phyloP scores from a whole-genome alignment of 768 basidiomycete genomes.

The Hygrocybe coccinea region DNA sequence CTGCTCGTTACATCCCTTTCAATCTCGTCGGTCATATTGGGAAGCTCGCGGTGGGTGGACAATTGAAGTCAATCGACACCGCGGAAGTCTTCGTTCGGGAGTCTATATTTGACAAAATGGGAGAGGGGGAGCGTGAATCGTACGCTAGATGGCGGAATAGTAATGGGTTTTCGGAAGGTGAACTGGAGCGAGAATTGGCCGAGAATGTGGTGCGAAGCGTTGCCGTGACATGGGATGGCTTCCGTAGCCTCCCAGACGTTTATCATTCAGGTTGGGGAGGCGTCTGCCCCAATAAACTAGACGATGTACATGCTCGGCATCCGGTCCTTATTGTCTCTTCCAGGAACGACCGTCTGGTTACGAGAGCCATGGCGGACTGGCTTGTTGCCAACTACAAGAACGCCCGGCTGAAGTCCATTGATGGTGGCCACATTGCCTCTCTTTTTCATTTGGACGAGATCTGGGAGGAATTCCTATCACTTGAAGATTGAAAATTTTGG shows the following conservation, averaged over 20 bases:
- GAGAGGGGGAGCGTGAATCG: constrained; percentile 36
- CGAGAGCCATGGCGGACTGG: constrained; percentile 44
- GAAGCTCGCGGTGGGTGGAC: constrained; percentile 26
- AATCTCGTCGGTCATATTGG: constrained; percentile 32
- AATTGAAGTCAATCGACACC: constrained; percentile 35
- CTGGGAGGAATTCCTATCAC: constrained; percentile 37
- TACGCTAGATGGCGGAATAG: constrained; percentile 41
- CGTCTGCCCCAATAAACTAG: constrained; percentile 38
- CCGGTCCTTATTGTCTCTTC: constrained; percentile 44
- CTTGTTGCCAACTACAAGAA: constrained; percentile 45
- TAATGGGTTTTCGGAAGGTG: constrained; percentile 38
- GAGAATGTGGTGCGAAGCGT: constrained; percentile 44
- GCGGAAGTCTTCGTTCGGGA: constrained; percentile 41
- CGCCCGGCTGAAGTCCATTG: constrained; percentile 35
- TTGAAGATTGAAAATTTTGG: no score
- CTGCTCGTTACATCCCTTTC: constrained; percentile 39
- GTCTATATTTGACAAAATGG: constrained; percentile 32
- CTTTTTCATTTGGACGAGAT: constrained; percentile 44
- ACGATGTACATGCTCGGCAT: constrained; percentile 41
- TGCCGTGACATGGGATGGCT: constrained; percentile 48
- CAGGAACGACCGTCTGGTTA: constrained; percentile 39
- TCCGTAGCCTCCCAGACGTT: constrained; percentile 38
- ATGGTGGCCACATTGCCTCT: constrained; percentile 47
- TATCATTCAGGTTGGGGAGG: constrained; percentile 51
- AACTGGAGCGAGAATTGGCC: constrained; percentile 40